Conservation (phyloP, 805 yeast genomes). For the Candida railenensis region DNA sequence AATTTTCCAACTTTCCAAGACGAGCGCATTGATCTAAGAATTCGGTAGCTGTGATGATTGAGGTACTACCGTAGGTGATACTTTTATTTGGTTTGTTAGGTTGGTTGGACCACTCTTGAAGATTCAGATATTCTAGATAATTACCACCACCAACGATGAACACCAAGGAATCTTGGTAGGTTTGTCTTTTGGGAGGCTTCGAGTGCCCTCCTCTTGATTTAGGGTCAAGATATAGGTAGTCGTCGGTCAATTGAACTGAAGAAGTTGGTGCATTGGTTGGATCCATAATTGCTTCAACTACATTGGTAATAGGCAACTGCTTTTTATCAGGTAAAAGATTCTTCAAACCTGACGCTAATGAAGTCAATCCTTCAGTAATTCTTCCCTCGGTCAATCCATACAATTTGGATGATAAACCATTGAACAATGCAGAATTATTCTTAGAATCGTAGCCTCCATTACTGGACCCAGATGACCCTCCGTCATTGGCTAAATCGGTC, state of each 20-base stretch:
- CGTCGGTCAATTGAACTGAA: conserved; percentile 77
- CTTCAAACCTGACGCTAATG: conserved; percentile 83
- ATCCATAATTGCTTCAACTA: conserved; percentile 89
- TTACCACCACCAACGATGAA: conserved; percentile 98
- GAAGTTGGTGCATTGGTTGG: conserved; percentile 64
- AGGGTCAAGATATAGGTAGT: conserved; percentile 89
- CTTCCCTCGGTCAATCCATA: conserved; percentile 83
- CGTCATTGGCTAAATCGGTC: conserved; percentile 9
- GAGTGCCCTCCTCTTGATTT: conserved; percentile 87
- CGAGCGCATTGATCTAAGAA: conserved; percentile 66
- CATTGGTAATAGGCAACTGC: conserved; percentile 82
- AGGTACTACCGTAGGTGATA: conserved; percentile 86
- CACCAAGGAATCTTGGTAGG: conserved; percentile 78
- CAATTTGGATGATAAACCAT: conserved; percentile 71
- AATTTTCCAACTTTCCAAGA: conserved; percentile 35
- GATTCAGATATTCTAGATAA: conserved; percentile 88
- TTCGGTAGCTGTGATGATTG: conserved; percentile 64
- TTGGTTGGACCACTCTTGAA: conserved; percentile 77
- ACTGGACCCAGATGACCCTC: background rate
- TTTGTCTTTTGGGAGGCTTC: conserved; percentile 80
- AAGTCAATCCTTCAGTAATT: conserved; percentile 85
- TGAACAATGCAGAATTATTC: conserved; percentile 58
- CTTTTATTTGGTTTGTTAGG: conserved; percentile 41
- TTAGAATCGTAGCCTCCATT: conserved; percentile 15
- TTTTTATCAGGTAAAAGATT: conserved; percentile 85